phyloP scores from a whole-genome alignment of 164 flowering plant species.

The Umbellularia californica region DNA sequence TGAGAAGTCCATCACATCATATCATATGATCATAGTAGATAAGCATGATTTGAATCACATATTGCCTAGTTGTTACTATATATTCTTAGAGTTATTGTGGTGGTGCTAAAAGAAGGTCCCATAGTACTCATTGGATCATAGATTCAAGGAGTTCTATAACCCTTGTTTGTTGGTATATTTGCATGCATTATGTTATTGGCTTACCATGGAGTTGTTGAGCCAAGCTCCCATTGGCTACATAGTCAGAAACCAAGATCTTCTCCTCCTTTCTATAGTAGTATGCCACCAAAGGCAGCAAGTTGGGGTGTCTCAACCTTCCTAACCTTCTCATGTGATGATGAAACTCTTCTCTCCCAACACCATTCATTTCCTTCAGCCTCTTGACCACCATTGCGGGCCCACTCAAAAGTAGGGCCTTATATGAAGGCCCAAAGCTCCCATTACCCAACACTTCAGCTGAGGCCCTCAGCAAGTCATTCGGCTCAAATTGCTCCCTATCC shows the following conservation, averaged over 20 bases:
- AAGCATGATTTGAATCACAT: background rate
- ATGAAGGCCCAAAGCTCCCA: constrained; percentile 70
- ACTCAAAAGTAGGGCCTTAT: constrained; percentile 52
- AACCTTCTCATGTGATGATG: constrained; percentile 82
- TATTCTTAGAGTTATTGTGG: background rate
- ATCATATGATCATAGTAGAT: background rate
- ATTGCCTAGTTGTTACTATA: background rate
- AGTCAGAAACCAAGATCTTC: constrained; percentile 65
- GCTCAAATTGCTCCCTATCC: constrained; percentile 48
- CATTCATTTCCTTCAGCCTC: constrained; percentile 79
- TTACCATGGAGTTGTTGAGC: constrained; percentile 70
- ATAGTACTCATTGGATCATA: background rate
- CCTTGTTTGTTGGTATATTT: no score
- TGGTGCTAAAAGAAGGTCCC: background rate
- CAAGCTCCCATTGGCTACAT: constrained; percentile 57
- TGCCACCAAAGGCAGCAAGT: constrained; percentile 73
- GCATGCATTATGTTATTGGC: background rate
- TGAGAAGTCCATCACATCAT: background rate
- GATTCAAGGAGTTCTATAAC: background rate
- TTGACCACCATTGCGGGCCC: constrained; percentile 69
- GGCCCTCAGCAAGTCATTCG: constrained; percentile 67
- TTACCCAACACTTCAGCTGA: constrained; percentile 80
- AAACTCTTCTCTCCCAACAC: constrained; percentile 66
- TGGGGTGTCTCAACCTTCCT: constrained; percentile 61
- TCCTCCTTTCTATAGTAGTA: constrained; percentile 79